These are phyloP conservation scores for Cyberlindnera galapagoensis DNA, from an alignment of 805 yeast species.

Conservation along the genomic window DNA sequence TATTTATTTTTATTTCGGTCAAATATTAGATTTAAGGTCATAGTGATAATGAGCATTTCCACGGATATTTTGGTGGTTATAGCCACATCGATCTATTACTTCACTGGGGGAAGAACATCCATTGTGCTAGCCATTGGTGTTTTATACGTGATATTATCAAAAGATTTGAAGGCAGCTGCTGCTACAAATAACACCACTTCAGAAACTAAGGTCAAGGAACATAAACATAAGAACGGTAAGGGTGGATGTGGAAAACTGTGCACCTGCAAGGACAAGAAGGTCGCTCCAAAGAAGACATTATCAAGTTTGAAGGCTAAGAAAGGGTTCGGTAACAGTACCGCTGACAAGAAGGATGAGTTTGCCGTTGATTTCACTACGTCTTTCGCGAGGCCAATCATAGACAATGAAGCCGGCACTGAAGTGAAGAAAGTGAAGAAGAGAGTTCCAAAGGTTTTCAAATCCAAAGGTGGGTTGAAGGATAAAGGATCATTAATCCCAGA, in stretches of 20 bases:
- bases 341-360: conserved; percentile 14
- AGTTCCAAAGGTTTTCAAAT: conserved; percentile 37
- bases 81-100: conserved; percentile 12
- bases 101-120: conserved; percentile 32
- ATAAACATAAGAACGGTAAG: conserved; percentile 18
- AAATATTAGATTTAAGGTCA: too few relatives aligned
- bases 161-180: conserved; percentile 5
- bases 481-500: conserved; percentile 19
- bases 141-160: conserved; percentile 22
- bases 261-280: conserved; percentile 24
- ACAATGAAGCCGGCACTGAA: conserved; percentile 3
- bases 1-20: too few relatives aligned
- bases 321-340: conserved; percentile 10
- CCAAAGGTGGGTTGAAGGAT: conserved; percentile 25
- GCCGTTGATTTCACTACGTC: conserved; percentile 36
- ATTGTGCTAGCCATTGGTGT: conserved; percentile 25
- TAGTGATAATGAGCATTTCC: too few relatives aligned
- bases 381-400: conserved; percentile 20
- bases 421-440: conserved; percentile 20
- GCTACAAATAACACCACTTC: background rate
- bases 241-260: conserved; percentile 29
- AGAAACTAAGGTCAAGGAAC: background rate
- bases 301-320: conserved; percentile 18
- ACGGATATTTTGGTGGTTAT: conserved; percentile 7
- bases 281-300: conserved; percentile 20